Evolutionary conservation across 805 yeast species (phyloP).

Genomic region (Starmerella floricola): DNA sequence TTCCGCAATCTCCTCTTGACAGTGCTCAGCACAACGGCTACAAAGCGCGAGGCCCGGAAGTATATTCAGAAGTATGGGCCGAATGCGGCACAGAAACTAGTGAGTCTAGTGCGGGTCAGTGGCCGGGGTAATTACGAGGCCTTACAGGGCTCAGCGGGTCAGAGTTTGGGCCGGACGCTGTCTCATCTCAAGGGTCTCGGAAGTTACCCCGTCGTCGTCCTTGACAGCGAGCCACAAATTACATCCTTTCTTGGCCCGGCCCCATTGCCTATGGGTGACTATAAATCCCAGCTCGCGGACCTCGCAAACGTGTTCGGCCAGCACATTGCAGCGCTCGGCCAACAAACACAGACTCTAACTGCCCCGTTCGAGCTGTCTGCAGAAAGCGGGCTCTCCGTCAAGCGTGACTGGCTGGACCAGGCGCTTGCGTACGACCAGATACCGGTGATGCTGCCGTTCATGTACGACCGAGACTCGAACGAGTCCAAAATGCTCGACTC

Average conservation of each 20-base stretch:
- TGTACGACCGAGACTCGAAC: slow-evolving; percentile 46
- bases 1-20: slow-evolving; percentile 56
- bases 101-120: slow-evolving; percentile 27
- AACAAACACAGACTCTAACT: slow-evolving; percentile 26
- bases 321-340: slow-evolving; percentile 5
- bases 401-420: slow-evolving; percentile 31
- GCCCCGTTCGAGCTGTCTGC: slow-evolving; percentile 31
- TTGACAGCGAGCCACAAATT: slow-evolving; percentile 36
- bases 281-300: slow-evolving; percentile 11
- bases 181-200: slow-evolving; percentile 50
- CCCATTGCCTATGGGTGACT: slow-evolving; percentile 8
- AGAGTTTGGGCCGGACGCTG: slow-evolving; percentile 40
- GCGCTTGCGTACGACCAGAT: slow-evolving; percentile 36
- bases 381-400: slow-evolving; percentile 25
- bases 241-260: slow-evolving; percentile 17
- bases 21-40: slow-evolving; percentile 78
- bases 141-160: slow-evolving; percentile 12
- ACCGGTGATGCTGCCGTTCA: slow-evolving; percentile 50
- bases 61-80: slow-evolving; percentile 61
- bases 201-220: slow-evolving; percentile 55
- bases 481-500: slow-evolving; percentile 32
- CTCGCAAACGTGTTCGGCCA: slow-evolving; percentile 7
- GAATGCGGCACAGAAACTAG: slow-evolving; percentile 11
- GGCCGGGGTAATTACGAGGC: slow-evolving; percentile 14
- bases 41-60: slow-evolving; percentile 80